Evolutionary conservation across 2,329 filamentous ascomycete genomes (phyloP).

Genomic region (Phaeoacremonium minimum): DNA sequence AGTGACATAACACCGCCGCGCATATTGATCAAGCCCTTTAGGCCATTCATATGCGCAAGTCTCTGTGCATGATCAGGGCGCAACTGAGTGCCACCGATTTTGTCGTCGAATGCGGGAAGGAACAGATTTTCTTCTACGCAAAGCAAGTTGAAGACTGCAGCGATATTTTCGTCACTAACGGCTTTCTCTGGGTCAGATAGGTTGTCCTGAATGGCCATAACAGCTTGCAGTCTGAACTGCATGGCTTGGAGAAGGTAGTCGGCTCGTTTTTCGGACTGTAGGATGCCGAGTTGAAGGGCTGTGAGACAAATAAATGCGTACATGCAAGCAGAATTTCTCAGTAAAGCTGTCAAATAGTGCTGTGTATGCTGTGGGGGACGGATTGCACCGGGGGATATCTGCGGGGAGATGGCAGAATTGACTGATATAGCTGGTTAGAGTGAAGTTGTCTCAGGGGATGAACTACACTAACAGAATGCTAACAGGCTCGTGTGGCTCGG

Average conservation of each 20-base stretch:
- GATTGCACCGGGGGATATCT: constrained; percentile 1
- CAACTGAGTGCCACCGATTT: background rate
- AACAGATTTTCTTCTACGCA: constrained; percentile 3
- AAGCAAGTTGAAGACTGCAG: constrained; percentile 2
- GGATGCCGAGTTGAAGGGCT: constrained; percentile 1
- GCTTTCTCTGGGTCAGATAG: background rate
- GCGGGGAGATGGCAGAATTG: constrained; percentile 1
- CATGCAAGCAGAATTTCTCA: constrained; percentile 1
- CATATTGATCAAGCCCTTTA: background rate
- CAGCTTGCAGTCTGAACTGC: background rate
- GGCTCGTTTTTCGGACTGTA: background rate
- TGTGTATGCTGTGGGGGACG: background rate
- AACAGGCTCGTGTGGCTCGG: background rate
- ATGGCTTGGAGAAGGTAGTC: background rate
- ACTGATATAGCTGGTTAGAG: background rate
- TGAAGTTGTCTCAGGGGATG: background rate
- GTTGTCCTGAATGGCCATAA: background rate
- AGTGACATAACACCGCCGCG: background rate
- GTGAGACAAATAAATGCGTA: constrained; percentile 1
- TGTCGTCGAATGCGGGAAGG: background rate
- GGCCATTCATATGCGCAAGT: background rate
- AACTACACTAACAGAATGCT: background rate
- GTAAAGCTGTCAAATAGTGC: background rate
- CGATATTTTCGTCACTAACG: constrained; percentile 1
- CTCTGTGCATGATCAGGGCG: background rate